phyloP scores from a whole-genome alignment of 2,329 filamentous ascomycete species.

The Penicillium sp. region DNA sequence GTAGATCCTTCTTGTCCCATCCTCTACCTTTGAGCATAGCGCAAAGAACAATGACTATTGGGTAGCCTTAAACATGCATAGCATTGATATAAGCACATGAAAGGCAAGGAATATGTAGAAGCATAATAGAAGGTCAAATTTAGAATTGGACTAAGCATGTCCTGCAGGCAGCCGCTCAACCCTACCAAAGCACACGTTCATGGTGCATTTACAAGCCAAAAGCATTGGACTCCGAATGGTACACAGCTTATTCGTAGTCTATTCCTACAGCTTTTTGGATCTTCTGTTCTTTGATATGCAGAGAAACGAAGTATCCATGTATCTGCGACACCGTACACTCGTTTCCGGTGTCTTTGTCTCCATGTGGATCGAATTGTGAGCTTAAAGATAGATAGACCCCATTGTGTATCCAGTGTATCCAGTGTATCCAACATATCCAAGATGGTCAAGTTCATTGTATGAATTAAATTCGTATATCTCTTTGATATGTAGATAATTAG shows the following conservation, averaged over 20 bases:
- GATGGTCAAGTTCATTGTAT: background rate
- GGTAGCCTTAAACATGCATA: background rate
- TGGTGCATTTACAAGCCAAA: background rate
- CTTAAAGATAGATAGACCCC: background rate
- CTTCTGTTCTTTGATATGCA: background rate
- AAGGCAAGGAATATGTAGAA: background rate
- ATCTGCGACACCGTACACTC: background rate
- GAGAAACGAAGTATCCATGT: background rate
- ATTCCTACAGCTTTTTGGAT: background rate
- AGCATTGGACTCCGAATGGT: background rate
- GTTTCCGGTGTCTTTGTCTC: background rate
- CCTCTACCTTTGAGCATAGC: background rate
- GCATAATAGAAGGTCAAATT: background rate
- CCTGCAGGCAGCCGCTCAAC: background rate
- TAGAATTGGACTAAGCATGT: background rate
- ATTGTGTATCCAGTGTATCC: background rate
- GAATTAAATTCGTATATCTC: background rate
- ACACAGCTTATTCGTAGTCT: background rate
- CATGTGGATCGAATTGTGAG: background rate
- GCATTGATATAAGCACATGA: background rate
- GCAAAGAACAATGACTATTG: background rate
- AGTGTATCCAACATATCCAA: background rate
- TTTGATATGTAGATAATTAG: background rate
- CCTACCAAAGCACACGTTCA: background rate
- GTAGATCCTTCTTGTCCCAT: too few species aligned